A percentile compares a stretch with the other conserved stretches of the same genome.
These are phyloP conservation scores for Albifimbria verrucaria DNA, from an alignment of 2,329 filamentous ascomycete species.

Conservation along the genomic window DNA sequence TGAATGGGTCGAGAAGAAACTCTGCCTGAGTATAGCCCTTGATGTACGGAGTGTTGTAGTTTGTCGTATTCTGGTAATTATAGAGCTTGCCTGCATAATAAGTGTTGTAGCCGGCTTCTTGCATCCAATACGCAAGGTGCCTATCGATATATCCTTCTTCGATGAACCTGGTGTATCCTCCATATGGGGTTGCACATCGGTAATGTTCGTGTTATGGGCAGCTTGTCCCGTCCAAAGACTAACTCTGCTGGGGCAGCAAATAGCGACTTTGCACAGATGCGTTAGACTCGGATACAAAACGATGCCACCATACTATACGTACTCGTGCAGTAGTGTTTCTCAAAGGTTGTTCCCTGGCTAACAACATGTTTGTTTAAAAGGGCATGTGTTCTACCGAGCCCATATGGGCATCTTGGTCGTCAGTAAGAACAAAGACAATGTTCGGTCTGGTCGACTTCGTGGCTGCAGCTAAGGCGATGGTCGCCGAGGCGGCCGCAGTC, in stretches of 20 bases:
- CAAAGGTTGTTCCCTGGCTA: slow-evolving; percentile 50
- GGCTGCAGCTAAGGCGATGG: too few species aligned
- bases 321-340: slow-evolving; percentile 52
- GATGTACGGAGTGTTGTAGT: slow-evolving; percentile 49
- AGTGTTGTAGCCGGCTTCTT: slow-evolving; percentile 46
- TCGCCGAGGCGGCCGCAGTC: too few species aligned
- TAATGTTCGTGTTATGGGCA: slow-evolving; percentile 63
- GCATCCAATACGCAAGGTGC: slow-evolving; percentile 49
- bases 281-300: too few species aligned
- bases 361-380: slow-evolving; percentile 46
- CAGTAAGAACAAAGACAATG: slow-evolving; percentile 58
- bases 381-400: slow-evolving; percentile 54
- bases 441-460: too few species aligned
- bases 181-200: slow-evolving; percentile 43
- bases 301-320: neutral
- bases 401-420: slow-evolving; percentile 58
- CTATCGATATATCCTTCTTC: slow-evolving; percentile 44
- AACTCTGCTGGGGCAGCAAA: slow-evolving; percentile 58
- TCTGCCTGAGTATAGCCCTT: slow-evolving; percentile 54
- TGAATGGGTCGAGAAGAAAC: slow-evolving; percentile 62
- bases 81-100: slow-evolving; percentile 54
- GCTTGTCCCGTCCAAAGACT: slow-evolving; percentile 58
- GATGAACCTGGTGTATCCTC: slow-evolving; percentile 47
- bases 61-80: slow-evolving; percentile 44
- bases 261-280: slow-evolving; percentile 27